These are phyloP conservation scores for Suillus americanus DNA, from an alignment of 768 basidiomycete genomes.

Conservation along the genomic window DNA sequence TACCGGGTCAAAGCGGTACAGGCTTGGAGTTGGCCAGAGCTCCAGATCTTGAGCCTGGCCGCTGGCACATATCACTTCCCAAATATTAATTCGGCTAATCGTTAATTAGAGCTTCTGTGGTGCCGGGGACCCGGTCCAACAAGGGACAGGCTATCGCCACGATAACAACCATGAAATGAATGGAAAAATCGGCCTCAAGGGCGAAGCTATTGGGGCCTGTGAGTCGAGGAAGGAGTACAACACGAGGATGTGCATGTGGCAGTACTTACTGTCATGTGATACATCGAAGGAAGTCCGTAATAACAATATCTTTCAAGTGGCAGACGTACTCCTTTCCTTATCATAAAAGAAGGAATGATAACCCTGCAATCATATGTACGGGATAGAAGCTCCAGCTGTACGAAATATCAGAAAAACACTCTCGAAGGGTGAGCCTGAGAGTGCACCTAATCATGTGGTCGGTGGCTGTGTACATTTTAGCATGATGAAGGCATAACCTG, in stretches of 20 bases:
- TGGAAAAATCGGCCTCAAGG: not conserved
- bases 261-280: not conserved
- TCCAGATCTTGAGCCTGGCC: not conserved
- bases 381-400: not conserved
- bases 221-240: not conserved
- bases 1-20: not conserved
- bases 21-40: not conserved
- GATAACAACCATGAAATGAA: not conserved
- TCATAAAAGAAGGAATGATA: not conserved
- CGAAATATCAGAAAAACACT: not conserved
- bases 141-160: not conserved
- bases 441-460: not conserved
- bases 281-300: not conserved
- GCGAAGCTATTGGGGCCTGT: not conserved
- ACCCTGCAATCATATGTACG: not conserved
- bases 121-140: not conserved
- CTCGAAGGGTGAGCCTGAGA: not conserved
- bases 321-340: not conserved
- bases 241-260: not conserved
- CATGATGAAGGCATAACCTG: not conserved
- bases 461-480: conserved; percentile 1
- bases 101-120: not conserved
- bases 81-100: not conserved
- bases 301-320: not conserved
- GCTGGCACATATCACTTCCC: not conserved